Conservation (phyloP, 179 eudicot genomes). For the Patellifolia procumbens region DNA sequence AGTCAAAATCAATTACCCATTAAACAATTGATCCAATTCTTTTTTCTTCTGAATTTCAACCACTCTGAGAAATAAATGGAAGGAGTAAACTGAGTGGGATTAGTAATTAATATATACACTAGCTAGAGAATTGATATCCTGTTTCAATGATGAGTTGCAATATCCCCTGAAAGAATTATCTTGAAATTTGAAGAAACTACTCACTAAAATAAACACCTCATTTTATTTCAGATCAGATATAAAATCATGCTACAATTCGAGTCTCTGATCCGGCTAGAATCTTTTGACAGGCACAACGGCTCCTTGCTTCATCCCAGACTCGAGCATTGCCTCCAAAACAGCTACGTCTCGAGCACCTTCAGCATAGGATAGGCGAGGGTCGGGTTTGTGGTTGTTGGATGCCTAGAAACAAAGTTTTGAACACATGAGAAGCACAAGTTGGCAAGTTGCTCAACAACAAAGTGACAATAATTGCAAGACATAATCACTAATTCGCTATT, state of each 20-base stretch:
- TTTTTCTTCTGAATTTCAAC: too few species aligned
- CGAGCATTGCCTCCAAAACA: constrained; percentile 87
- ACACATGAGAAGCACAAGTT: not conserved
- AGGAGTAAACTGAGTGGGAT: too few species aligned
- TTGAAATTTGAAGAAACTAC: too few species aligned
- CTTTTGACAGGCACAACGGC: constrained; percentile 59
- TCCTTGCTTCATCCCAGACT: constrained; percentile 80
- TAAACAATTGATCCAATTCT: too few species aligned
- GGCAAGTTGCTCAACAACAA: constrained; percentile 16
- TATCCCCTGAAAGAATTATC: too few species aligned
- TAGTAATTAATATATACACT: too few species aligned
- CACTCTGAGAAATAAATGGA: too few species aligned
- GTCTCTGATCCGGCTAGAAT: constrained; percentile 32
- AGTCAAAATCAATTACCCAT: too few species aligned
- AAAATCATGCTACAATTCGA: not conserved
- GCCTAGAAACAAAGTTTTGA: constrained; percentile 43
- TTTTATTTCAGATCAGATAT: not conserved
- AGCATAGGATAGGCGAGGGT: constrained; percentile 66
- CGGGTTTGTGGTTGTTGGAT: constrained; percentile 44
- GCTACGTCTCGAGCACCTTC: constrained; percentile 97
- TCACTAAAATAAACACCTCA: not conserved
- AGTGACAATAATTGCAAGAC: not conserved
- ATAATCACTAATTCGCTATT: constrained; percentile 21
- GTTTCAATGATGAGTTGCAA: not conserved
- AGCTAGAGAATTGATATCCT: too few species aligned